Conservation (phyloP, 805 yeast species). For the Tetrapisispora namnaoensis region DNA sequence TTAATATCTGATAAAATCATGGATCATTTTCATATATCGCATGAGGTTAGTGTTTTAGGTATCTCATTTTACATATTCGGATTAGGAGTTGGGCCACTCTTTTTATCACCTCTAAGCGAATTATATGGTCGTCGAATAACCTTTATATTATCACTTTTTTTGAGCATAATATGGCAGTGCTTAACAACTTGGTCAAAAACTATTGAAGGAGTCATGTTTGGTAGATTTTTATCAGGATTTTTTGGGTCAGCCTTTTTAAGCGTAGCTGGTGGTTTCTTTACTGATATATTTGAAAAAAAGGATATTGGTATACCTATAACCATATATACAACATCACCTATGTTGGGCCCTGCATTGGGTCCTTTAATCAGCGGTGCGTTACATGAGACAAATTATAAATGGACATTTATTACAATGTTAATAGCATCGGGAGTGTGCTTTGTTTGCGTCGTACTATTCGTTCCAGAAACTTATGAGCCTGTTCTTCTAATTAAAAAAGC, state of each 20-base stretch:
- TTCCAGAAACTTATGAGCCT: conserved; percentile 60
- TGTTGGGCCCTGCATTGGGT: conserved; percentile 62
- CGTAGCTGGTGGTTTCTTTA: conserved; percentile 68
- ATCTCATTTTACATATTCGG: conserved; percentile 62
- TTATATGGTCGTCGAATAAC: conserved; percentile 53
- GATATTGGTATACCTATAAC: conserved; percentile 64
- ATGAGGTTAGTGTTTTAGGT: conserved; percentile 46
- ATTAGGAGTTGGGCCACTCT: conserved; percentile 56
- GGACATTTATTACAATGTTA: conserved; percentile 58
- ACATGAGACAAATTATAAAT: conserved; percentile 45
- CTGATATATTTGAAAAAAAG: conserved; percentile 55
- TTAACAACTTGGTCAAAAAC: conserved; percentile 48
- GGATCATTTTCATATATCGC: conserved; percentile 39
- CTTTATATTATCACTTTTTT: conserved; percentile 46
- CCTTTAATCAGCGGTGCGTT: conserved; percentile 54
- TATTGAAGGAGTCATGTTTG: conserved; percentile 52
- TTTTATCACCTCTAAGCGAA: conserved; percentile 62
- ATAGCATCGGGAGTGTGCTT: conserved; percentile 54
- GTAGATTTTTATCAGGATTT: conserved; percentile 60
- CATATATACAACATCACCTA: conserved; percentile 52
- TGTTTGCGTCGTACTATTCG: conserved; percentile 34
- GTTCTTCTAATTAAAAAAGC: conserved; percentile 45
- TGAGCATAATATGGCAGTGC: conserved; percentile 51
- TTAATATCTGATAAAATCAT: conserved; percentile 46
- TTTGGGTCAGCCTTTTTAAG: conserved; percentile 68